These are phyloP conservation scores for Macrophomina tecta DNA, from an alignment of 2,329 filamentous ascomycete species.

Conservation along the genomic window DNA sequence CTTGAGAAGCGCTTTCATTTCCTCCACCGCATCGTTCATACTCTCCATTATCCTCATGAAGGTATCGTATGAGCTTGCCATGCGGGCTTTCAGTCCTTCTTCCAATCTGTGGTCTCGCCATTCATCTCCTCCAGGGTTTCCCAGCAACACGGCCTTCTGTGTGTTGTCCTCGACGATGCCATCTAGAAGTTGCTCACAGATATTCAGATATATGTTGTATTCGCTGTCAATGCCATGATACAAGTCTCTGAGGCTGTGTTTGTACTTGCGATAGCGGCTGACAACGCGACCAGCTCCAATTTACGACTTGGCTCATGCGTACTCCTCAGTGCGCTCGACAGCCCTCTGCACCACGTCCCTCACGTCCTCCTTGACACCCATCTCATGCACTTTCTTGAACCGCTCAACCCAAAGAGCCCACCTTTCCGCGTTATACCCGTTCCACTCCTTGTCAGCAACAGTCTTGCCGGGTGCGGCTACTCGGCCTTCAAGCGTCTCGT, in stretches of 20 bases:
- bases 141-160: conserved; percentile 34
- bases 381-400: not conserved
- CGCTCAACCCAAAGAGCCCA: conserved; percentile 7
- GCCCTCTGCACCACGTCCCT: too few relatives aligned
- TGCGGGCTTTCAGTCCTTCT: not conserved
- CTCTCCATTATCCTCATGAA: not conserved
- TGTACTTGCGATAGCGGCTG: conserved; percentile 35
- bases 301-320: too few relatives aligned
- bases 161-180: conserved; percentile 33
- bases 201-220: conserved; percentile 38
- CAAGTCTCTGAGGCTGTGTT: conserved; percentile 35
- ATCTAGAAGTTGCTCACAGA: conserved; percentile 35
- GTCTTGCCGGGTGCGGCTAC: not conserved
- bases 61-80: not conserved
- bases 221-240: conserved; percentile 34
- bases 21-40: not conserved
- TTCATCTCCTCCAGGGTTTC: conserved; percentile 31
- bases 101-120: conserved; percentile 34
- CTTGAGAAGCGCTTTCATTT: not conserved
- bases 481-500: not conserved
- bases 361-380: too few relatives aligned
- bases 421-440: conserved; percentile 1
- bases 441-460: conserved; percentile 4
- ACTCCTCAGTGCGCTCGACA: too few relatives aligned
- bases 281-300: conserved; percentile 25